Conservation (phyloP, 1,284 basidiomycete species). For the Marasmius tenuissimus region DNA sequence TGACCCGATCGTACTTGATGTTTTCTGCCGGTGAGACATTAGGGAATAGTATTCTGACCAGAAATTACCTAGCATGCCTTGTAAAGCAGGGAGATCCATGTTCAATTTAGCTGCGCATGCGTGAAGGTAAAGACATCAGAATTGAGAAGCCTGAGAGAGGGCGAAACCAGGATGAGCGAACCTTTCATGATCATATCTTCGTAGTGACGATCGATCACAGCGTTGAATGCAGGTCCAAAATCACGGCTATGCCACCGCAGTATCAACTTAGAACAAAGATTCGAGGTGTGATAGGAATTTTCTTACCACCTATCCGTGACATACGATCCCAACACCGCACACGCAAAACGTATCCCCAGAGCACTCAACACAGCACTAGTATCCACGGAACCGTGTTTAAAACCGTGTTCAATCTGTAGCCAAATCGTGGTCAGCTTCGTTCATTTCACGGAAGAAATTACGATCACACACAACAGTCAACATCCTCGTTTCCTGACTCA, state of each 20-base stretch:
- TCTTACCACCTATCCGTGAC: background rate
- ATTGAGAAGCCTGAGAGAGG: background rate
- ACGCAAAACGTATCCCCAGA: background rate
- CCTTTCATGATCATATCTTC: background rate
- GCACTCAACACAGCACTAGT: background rate
- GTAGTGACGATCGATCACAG: background rate
- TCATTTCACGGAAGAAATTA: background rate
- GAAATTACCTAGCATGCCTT: background rate
- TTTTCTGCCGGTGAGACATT: background rate
- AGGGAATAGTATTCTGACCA: background rate
- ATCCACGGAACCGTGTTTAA: background rate
- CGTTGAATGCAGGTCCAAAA: background rate
- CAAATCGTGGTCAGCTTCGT: background rate
- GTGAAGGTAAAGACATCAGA: background rate
- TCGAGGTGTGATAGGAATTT: background rate
- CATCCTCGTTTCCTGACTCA: background rate
- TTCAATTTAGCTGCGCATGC: background rate
- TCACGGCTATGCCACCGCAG: background rate
- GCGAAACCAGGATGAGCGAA: background rate
- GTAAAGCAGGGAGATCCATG: background rate
- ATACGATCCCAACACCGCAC: background rate
- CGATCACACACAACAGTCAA: background rate
- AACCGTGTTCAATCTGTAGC: background rate
- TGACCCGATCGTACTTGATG: background rate
- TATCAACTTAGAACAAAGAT: background rate